A percentile compares a stretch with the other conserved stretches of the same genome.
phyloP scores from a whole-genome alignment of 805 yeast species.

The Ogataea siamensis region DNA sequence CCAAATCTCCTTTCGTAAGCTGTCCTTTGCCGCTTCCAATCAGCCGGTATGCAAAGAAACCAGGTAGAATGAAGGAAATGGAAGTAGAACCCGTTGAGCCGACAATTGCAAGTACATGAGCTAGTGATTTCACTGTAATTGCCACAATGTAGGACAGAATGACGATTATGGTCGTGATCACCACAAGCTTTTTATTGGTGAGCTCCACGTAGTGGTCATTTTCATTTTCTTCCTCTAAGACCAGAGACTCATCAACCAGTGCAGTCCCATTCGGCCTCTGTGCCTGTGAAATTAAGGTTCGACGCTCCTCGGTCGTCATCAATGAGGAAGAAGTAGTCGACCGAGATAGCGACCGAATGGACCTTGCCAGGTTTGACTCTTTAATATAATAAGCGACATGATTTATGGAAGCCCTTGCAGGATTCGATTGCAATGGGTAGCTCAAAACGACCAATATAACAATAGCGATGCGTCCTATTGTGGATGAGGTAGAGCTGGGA shows the following conservation, averaged over 20 bases:
- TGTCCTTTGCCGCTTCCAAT: conserved; percentile 45
- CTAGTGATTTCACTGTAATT: conserved; percentile 65
- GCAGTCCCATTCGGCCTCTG: conserved; percentile 11
- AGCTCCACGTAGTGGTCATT: conserved; percentile 24
- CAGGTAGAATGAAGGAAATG: conserved; percentile 87
- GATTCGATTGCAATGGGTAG: conserved; percentile 90
- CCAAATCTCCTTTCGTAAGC: conserved; percentile 27
- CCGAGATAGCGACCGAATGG: conserved; percentile 23
- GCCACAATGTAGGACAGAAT: conserved; percentile 62
- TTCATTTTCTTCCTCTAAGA: conserved; percentile 19
- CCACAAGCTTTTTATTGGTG: conserved; percentile 31
- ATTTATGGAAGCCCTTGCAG: conserved; percentile 78
- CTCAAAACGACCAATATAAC: conserved; percentile 77
- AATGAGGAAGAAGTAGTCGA: conserved; percentile 20
- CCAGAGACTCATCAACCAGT: conserved; percentile 18
- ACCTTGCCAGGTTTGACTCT: conserved; percentile 23
- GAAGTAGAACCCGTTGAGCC: conserved; percentile 95
- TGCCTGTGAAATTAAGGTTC: conserved; percentile 15
- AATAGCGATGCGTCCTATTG: conserved; percentile 77
- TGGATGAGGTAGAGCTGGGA: conserved; percentile 60
- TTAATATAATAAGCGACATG: conserved; percentile 60
- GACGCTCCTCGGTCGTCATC: conserved; percentile 16
- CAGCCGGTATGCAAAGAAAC: conserved; percentile 75
- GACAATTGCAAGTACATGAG: conserved; percentile 78
- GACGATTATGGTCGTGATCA: conserved; percentile 46